These are phyloP conservation scores for Phytophthora vignae DNA, from an alignment of 352 stramenopile species.

Conservation along the genomic window DNA sequence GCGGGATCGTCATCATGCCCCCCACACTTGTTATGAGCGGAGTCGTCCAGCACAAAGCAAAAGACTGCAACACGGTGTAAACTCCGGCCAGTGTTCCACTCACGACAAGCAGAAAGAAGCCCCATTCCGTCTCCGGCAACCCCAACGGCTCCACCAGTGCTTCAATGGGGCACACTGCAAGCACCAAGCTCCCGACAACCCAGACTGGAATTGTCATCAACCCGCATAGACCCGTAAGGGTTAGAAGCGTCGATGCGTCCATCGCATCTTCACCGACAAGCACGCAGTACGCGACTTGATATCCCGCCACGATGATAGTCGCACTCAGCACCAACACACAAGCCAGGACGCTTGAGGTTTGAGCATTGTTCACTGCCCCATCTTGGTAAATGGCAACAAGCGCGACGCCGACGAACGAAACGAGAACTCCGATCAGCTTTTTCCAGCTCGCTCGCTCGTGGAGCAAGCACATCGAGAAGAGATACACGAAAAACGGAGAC, in stretches of 20 bases:
- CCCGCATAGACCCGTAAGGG: neutral
- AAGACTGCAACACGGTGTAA: neutral
- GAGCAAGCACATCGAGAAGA: conserved; percentile 33
- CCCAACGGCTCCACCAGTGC: no score
- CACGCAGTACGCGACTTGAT: conserved; percentile 44
- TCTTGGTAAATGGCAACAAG: no score
- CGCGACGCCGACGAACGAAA: no score
- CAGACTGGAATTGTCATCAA: neutral
- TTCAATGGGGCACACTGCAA: no score
- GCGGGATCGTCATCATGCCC: neutral
- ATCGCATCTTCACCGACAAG: neutral
- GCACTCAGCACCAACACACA: conserved; percentile 23
- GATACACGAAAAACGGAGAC: conserved; percentile 60
- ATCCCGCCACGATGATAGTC: conserved; percentile 37
- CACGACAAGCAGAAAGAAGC: no score
- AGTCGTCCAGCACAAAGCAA: neutral
- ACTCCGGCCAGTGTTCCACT: no score
- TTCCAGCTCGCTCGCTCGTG: no score
- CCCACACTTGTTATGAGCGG: neutral
- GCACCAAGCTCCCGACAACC: neutral
- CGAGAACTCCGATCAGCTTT: no score
- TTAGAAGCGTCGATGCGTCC: neutral
- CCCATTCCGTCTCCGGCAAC: no score
- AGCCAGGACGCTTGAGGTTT: no score
- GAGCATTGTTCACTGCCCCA: no score